phyloP scores from a whole-genome alignment of 805 yeast species.

The Myxozyma sirexii region DNA sequence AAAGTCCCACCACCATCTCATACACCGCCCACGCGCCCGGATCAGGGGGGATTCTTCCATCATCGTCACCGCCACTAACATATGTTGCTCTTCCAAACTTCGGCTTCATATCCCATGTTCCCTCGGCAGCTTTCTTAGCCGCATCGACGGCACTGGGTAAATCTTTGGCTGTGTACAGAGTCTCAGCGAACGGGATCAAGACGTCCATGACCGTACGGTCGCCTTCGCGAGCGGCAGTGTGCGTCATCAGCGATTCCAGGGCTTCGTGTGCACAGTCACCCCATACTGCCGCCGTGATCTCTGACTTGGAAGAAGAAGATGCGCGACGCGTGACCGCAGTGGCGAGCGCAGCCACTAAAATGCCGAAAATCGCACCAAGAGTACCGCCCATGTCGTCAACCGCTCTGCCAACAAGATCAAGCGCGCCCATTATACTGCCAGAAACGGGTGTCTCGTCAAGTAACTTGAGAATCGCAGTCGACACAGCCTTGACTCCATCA shows the following conservation, averaged over 20 bases:
- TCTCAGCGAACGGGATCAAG: slow-evolving; percentile 79
- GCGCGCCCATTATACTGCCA: slow-evolving; percentile 58
- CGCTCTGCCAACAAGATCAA: slow-evolving; percentile 55
- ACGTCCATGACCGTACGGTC: slow-evolving; percentile 90
- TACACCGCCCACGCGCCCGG: slow-evolving; percentile 93
- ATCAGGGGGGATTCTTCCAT: slow-evolving; percentile 62
- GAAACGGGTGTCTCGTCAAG: slow-evolving; percentile 48
- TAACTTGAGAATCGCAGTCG: slow-evolving; percentile 63
- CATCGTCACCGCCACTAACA: slow-evolving; percentile 50
- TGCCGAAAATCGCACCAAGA: slow-evolving; percentile 90
- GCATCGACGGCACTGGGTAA: slow-evolving; percentile 57
- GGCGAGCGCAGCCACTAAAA: slow-evolving; percentile 75
- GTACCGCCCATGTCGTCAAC: slow-evolving; percentile 98
- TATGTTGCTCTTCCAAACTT: slow-evolving; percentile 93
- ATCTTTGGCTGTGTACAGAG: slow-evolving; percentile 55
- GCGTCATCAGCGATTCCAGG: slow-evolving; percentile 71
- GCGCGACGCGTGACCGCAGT: slow-evolving; percentile 24
- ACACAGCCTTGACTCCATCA: slow-evolving; percentile 82
- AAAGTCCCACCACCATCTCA: slow-evolving; percentile 54
- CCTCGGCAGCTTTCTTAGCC: slow-evolving; percentile 79
- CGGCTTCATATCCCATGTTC: slow-evolving; percentile 74
- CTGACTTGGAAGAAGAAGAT: slow-evolving; percentile 12
- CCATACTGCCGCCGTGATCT: slow-evolving; percentile 12
- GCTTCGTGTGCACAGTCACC: slow-evolving; percentile 51
- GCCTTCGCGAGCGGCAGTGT: slow-evolving; percentile 85